Percentiles rank a stretch among this genome's conserved stretches.
These are phyloP conservation scores for Fusarium sacchari DNA, from an alignment of 2,329 filamentous ascomycete species.

Conservation along the genomic window DNA sequence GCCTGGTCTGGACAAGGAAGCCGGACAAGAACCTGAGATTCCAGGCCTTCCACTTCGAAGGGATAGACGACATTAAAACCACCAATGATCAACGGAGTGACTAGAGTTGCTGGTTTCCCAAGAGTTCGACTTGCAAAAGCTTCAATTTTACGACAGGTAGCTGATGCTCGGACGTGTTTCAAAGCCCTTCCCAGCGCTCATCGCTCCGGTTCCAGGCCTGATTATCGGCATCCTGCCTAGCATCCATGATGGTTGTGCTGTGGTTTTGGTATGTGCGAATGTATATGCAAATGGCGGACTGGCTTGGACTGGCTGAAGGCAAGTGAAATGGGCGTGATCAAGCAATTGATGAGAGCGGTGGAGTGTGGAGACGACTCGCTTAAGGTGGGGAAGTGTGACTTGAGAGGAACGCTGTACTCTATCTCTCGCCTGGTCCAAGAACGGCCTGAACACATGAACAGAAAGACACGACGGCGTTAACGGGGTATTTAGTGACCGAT, in stretches of 20 bases:
- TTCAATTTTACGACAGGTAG: slow-evolving; percentile 34
- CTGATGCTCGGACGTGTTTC: slow-evolving; percentile 34
- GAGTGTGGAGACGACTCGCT: too few species aligned
- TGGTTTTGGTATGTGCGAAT: rapidly evolving
- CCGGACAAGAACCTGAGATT: slow-evolving; percentile 30
- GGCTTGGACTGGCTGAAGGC: neutral
- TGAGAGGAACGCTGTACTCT: too few species aligned
- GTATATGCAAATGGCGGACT: rapidly evolving
- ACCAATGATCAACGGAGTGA: slow-evolving; percentile 40
- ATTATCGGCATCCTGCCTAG: slow-evolving; percentile 45
- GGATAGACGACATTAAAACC: slow-evolving; percentile 45
- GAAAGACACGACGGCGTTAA: too few species aligned
- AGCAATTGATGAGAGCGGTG: too few species aligned
- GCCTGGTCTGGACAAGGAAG: slow-evolving; percentile 36
- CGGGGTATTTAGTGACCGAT: neutral
- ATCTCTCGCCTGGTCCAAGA: too few species aligned
- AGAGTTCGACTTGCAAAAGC: slow-evolving; percentile 29
- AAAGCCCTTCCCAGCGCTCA: slow-evolving; percentile 40
- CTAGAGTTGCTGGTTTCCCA: slow-evolving; percentile 25
- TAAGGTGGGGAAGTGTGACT: too few species aligned
- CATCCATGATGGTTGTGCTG: neutral
- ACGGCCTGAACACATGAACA: too few species aligned
- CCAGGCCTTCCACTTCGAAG: slow-evolving; percentile 23
- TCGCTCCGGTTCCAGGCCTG: slow-evolving; percentile 46
- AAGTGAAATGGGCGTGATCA: too few species aligned